Percentiles rank a stretch among this genome's conserved stretches.
These are phyloP conservation scores for Elsinoe fawcettii DNA, from an alignment of 2,329 filamentous ascomycete species.

Conservation along the genomic window DNA sequence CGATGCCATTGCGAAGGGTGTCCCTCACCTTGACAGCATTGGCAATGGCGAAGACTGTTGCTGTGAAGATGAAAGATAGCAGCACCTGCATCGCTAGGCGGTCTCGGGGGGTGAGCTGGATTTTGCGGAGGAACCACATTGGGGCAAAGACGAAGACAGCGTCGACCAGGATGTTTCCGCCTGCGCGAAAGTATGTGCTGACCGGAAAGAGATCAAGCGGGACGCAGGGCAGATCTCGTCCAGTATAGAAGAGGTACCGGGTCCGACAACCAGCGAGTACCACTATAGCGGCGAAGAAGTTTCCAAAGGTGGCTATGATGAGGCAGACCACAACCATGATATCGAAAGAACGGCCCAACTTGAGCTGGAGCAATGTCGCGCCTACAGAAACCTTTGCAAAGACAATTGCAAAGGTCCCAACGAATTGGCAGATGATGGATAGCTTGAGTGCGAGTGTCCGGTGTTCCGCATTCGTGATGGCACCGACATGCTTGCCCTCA, in stretches of 20 bases:
- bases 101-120: slow-evolving; percentile 10
- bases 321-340: background rate
- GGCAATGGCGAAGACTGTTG: slow-evolving; percentile 8
- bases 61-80: slow-evolving; percentile 11
- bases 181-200: background rate
- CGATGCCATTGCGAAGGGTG: slow-evolving; percentile 4
- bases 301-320: background rate
- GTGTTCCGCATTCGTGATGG: background rate
- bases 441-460: background rate
- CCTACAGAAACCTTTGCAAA: slow-evolving; percentile 10
- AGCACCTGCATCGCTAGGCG: slow-evolving; percentile 5
- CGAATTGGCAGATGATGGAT: background rate
- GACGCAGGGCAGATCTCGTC: background rate
- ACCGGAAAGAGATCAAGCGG: background rate
- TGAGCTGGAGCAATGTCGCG: slow-evolving; percentile 2
- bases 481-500: slow-evolving; percentile 1
- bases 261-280: slow-evolving; percentile 7
- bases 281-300: slow-evolving; percentile 1
- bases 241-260: slow-evolving; percentile 3
- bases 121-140: slow-evolving; percentile 11
- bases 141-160: slow-evolving; percentile 12
- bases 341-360: background rate
- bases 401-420: background rate
- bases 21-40: background rate
- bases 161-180: background rate